Base-by-base conservation (phyloP, 2,329 filamentous ascomycete species). In the Aspergillus fumigatiaffinis region DNA sequence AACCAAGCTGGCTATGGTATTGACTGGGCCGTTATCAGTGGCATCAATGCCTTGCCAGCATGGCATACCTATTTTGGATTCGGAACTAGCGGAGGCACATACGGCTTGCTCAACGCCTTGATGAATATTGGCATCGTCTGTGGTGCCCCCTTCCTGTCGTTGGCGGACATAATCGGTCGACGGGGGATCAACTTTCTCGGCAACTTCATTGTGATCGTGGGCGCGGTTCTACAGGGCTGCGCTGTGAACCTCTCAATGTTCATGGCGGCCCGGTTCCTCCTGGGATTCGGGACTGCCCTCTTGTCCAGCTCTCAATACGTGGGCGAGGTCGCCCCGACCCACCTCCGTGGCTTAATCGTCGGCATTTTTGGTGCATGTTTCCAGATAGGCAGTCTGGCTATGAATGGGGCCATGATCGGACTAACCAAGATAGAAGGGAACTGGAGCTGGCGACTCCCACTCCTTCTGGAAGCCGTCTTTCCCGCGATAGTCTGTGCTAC, bases 121-220 rank as follows among this genome's bases (percentile, higher is more conserved):
- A 80, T 80, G 79, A 76, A 72, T 10, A 77, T 80, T 42, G 78
- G 78, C 25, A 76, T 68, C 6, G 74, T 81, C 50, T 71, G 73
- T 54, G 80, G 81, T 20, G 77, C 81, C 3, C 80, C 80, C 0
- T 80, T 83, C 50, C 73, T 82, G 53, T 73, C 76, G 6, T 72
- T 82, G 7, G 77, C 79, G 59, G 81, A 83, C 66, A 73, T 80
- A 7, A 77, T 82, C 61, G 80, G 82, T 48, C 77, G 80, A 54
- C 78, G 81, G 57, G 79, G 78, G 5, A 72, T 79, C 65, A 80
- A 78, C 59, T 80, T 80, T 51, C 50, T 73, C 9, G 79, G 79
- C 3, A 81, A 80, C 51, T 57, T 67, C 23, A 69, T 80, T 48
- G 77, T 80, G n/a, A 68, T 80, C 29, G 61, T 75, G n/a, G 75